phyloP scores from a whole-genome alignment of 768 basidiomycete species.

The Lyophyllum shimeji region DNA sequence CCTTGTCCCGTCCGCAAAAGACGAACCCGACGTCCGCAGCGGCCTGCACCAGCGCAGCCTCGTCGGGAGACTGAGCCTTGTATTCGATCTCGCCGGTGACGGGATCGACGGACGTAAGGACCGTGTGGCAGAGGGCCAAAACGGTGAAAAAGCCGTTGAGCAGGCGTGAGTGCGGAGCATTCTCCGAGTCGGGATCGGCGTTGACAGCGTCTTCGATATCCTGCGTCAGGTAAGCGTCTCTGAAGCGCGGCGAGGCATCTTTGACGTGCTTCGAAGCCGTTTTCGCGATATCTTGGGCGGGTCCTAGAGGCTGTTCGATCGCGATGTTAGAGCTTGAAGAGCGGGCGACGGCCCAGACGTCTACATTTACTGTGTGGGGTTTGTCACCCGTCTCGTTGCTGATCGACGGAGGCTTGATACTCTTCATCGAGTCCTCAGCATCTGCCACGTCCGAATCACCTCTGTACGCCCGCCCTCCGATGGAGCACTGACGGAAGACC shows the following conservation, averaged over 20 bases:
- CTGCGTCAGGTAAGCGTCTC: conserved; percentile 44
- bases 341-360: conserved; percentile 19
- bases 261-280: background rate
- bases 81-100: conserved; percentile 77
- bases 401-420: conserved; percentile 15
- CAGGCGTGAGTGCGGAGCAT: conserved; percentile 58
- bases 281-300: conserved; percentile 7
- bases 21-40: conserved; percentile 94
- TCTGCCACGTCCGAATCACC: conserved; percentile 53
- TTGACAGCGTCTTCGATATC: conserved; percentile 65
- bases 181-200: conserved; percentile 42
- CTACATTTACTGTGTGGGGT: conserved; percentile 22
- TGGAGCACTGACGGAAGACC: conserved; percentile 91
- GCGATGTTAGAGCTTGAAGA: conserved; percentile 23
- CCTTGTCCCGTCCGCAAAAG: conserved; percentile 87
- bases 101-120: conserved; percentile 70
- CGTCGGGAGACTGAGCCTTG: conserved; percentile 96
- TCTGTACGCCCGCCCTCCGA: conserved; percentile 77
- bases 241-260: conserved; percentile 47
- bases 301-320: background rate
- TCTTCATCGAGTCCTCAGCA: conserved; percentile 18
- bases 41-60: conserved; percentile 95
- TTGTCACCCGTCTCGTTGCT: conserved; percentile 4
- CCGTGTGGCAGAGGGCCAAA: conserved; percentile 92
- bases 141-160: conserved; percentile 91